Conservation (phyloP, 2,329 filamentous ascomycete genomes). For the Ascochyta fabae region DNA sequence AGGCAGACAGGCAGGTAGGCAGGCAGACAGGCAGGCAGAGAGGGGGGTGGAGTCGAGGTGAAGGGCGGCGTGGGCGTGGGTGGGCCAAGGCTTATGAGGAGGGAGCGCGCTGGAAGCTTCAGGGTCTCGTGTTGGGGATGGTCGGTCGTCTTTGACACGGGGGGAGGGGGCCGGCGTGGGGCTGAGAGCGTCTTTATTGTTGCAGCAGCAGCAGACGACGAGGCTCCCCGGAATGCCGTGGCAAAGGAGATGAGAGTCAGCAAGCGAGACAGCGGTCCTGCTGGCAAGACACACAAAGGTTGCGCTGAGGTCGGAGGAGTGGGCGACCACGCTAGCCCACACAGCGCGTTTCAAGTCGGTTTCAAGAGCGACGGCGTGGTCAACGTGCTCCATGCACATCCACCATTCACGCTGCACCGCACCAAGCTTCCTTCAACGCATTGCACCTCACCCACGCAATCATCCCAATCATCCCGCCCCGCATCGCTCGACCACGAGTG, state of each 20-base stretch:
- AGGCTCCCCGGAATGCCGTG: conserved; percentile 1
- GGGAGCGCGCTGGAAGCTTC: neutral
- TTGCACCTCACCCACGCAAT: conserved; percentile 4
- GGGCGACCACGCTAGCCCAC: conserved; percentile 7
- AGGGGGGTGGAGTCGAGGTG: neutral
- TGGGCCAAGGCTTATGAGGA: neutral
- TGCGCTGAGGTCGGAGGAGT: conserved; percentile 1
- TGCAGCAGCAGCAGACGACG: neutral
- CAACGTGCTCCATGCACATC: no score
- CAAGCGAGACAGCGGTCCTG: conserved; percentile 10
- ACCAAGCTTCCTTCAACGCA: neutral
- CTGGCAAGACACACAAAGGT: conserved; percentile 10
- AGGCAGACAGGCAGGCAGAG: neutral
- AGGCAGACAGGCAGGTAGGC: neutral
- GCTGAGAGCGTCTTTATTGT: conserved; percentile 11
- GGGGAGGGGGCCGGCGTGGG: conserved; percentile 8
- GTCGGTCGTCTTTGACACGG: conserved; percentile 7
- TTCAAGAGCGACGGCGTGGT: neutral
- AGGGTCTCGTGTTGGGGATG: conserved; percentile 3
- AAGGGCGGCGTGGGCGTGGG: neutral
- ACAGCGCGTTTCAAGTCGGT: neutral
- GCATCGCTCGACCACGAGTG: conserved; percentile 2
- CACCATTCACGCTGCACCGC: no score
- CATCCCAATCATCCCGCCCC: neutral
- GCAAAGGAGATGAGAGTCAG: conserved; percentile 10